These are phyloP conservation scores for Fomitopsis betulina DNA, from an alignment of 1,284 basidiomycete species.

Conservation along the genomic window DNA sequence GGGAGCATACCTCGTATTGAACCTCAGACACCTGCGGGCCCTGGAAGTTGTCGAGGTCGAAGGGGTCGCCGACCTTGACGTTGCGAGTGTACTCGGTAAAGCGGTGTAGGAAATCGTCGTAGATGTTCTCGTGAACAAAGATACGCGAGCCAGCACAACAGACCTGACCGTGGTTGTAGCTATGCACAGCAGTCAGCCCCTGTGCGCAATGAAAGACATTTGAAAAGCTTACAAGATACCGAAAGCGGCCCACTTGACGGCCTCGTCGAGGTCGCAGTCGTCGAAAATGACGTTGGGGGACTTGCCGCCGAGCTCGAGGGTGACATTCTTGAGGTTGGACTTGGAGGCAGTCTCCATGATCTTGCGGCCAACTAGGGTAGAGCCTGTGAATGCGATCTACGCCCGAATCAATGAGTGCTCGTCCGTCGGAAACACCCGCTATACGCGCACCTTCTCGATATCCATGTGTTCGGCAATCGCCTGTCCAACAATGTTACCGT, in stretches of 20 bases:
- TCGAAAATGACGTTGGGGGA: conserved; percentile 77
- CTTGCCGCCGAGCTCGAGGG: conserved; percentile 93
- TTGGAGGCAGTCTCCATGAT: conserved; percentile 82
- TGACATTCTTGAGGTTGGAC: conserved; percentile 86
- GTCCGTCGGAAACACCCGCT: neutral
- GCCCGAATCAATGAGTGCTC: neutral
- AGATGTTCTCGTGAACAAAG: conserved; percentile 80
- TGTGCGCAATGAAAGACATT: neutral
- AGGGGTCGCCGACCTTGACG: conserved; percentile 79
- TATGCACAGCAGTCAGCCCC: conserved; percentile 16
- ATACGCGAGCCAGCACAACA: conserved; percentile 86
- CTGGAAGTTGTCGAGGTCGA: conserved; percentile 65
- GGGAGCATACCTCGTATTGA: conserved; percentile 51
- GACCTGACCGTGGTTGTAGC: conserved; percentile 80
- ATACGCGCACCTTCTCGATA: conserved; percentile 47
- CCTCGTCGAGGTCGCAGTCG: conserved; percentile 73
- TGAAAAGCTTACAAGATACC: conserved; percentile 61
- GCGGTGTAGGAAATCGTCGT: conserved; percentile 68
- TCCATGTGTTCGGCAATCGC: conserved; percentile 60
- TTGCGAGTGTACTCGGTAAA: conserved; percentile 57
- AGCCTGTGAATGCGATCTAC: conserved; percentile 67
- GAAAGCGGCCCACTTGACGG: conserved; percentile 78
- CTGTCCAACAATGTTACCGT: conserved; percentile 63
- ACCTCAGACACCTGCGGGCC: conserved; percentile 84
- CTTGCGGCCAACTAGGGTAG: conserved; percentile 78